A percentile compares a stretch with the other conserved stretches of the same genome.
Conservation (phyloP, 169 alveolate genomes). For the Theileria parva region DNA sequence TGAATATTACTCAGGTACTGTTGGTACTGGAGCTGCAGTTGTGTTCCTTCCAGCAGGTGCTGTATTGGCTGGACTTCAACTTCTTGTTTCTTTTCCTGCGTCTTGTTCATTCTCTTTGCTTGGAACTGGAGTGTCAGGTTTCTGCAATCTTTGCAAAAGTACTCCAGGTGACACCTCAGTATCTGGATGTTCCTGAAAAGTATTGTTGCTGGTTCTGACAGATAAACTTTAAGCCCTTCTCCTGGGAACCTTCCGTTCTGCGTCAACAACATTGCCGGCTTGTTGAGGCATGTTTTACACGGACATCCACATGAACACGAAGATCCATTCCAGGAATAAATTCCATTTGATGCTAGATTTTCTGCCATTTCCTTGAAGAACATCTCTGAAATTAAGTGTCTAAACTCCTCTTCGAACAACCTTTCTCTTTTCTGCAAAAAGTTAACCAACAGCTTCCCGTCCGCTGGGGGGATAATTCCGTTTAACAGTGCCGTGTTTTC, state of each 20-base stretch:
- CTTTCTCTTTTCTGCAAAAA: conserved; percentile 63
- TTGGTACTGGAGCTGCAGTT: background rate
- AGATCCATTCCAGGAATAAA: conserved; percentile 50
- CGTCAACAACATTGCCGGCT: conserved; percentile 61
- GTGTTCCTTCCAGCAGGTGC: conserved; percentile 4
- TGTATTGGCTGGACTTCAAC: conserved; percentile 6
- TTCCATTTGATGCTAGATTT: conserved; percentile 40
- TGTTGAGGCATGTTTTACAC: conserved; percentile 35
- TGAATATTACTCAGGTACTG: no score
- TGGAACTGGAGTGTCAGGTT: conserved; percentile 52
- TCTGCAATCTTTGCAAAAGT: conserved; percentile 65
- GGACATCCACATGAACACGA: conserved; percentile 58
- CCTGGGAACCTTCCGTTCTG: conserved; percentile 66
- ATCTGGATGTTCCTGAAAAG: conserved; percentile 65
- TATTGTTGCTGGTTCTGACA: conserved; percentile 62
- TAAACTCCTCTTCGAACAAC: conserved; percentile 63
- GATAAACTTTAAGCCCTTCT: conserved; percentile 39
- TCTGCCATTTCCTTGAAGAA: conserved; percentile 61
- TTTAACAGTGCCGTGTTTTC: conserved; percentile 58
- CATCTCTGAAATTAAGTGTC: conserved; percentile 48
- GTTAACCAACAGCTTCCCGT: conserved; percentile 53
- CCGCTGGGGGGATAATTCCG: conserved; percentile 36
- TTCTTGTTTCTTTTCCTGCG: background rate
- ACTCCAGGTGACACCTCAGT: conserved; percentile 64
- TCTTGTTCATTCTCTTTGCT: background rate